phyloP scores from a whole-genome alignment of 371 early-diverging fungal species.

The Actinomortierella ambigua region DNA sequence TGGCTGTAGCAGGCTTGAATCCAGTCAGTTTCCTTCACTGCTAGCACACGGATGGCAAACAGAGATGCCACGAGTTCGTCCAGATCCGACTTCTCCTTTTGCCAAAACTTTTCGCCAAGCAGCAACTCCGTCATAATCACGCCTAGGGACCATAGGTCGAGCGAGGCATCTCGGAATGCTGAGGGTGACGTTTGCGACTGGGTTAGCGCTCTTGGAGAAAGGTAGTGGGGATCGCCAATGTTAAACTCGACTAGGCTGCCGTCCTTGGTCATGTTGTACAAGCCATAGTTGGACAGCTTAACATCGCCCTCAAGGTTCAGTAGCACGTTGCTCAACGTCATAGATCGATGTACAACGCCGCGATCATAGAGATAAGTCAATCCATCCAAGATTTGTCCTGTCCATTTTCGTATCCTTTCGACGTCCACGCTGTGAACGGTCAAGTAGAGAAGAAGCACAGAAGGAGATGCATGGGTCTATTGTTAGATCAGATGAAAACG shows the following conservation, averaged over 20 bases:
- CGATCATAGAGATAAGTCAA: conserved; percentile 54
- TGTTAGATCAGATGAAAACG: too few species aligned
- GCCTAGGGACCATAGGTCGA: conserved; percentile 67
- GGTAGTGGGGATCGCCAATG: conserved; percentile 57
- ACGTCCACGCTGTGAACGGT: conserved; percentile 21
- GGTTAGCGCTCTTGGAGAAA: conserved; percentile 42
- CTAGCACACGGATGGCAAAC: conserved; percentile 32
- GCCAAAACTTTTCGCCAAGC: conserved; percentile 62
- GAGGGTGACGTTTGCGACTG: not conserved
- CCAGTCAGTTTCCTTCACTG: conserved; percentile 22
- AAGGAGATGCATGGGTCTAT: not conserved
- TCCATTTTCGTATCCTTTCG: conserved; percentile 53
- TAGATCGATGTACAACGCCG: conserved; percentile 54
- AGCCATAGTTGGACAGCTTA: conserved; percentile 67
- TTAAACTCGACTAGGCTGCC: conserved; percentile 69
- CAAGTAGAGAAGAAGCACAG: not conserved
- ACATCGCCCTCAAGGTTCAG: conserved; percentile 50
- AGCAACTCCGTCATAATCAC: conserved; percentile 63
- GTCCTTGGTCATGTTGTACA: conserved; percentile 65
- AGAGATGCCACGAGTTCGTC: conserved; percentile 42
- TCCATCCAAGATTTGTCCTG: conserved; percentile 59
- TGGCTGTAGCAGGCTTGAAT: conserved; percentile 25
- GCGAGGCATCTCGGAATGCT: conserved; percentile 28
- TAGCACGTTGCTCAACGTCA: conserved; percentile 58
- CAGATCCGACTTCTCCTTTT: conserved; percentile 40